Evolutionary conservation across 1,284 basidiomycete genomes (phyloP).

Genomic region (Thelephora terrestris): DNA sequence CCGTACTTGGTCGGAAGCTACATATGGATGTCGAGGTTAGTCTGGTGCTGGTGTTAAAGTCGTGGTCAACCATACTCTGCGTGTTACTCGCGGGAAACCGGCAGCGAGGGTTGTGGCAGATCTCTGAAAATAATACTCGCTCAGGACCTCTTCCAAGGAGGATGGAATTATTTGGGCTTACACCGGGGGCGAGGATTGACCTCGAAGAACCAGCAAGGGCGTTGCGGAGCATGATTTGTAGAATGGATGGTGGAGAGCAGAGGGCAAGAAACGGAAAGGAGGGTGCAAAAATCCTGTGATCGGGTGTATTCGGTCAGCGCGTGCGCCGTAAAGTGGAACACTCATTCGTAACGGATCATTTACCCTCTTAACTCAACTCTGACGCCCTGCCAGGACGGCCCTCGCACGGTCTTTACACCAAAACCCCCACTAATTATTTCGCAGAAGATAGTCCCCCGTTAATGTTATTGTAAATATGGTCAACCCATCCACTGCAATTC

Average conservation of each 20-base stretch:
- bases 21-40: constrained; percentile 13
- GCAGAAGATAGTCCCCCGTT: too few species aligned
- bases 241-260: constrained; percentile 12
- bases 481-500: too few species aligned
- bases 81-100: constrained; percentile 66
- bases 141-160: not conserved
- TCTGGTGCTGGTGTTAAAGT: constrained; percentile 19
- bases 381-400: too few species aligned
- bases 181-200: constrained; percentile 41
- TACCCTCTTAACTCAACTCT: too few species aligned
- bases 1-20: constrained; percentile 92
- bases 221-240: constrained; percentile 55
- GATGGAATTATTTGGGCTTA: constrained; percentile 23
- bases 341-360: too few species aligned
- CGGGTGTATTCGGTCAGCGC: not conserved
- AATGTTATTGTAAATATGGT: too few species aligned
- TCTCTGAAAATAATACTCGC: constrained; percentile 31
- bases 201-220: constrained; percentile 47
- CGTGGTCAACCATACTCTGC: constrained; percentile 40
- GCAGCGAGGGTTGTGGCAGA: constrained; percentile 74
- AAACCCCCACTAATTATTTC: too few species aligned
- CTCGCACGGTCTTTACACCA: too few species aligned
- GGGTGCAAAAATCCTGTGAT: constrained; percentile 3
- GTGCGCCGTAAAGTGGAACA: too few species aligned
- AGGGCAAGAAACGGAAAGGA: constrained; percentile 10